These are phyloP conservation scores for Piper longum DNA, from an alignment of 164 flowering plant genomes.

Conservation along the genomic window DNA sequence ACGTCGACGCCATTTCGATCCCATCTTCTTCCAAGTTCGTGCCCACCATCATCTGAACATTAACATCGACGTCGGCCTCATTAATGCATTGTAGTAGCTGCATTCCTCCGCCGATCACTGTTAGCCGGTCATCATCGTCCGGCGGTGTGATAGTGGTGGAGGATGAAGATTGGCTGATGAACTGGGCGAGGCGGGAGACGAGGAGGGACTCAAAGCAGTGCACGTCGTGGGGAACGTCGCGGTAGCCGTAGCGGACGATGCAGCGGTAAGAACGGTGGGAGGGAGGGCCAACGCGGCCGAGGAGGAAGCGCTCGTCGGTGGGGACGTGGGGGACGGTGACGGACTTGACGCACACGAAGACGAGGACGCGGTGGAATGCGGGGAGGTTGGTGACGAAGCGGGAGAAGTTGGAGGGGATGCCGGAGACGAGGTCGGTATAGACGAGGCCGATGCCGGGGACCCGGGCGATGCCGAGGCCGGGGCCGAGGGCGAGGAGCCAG, in stretches of 20 bases:
- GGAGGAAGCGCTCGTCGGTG: conserved; percentile 63
- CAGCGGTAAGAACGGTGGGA: conserved; percentile 75
- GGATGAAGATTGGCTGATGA: conserved; percentile 48
- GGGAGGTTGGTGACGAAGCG: conserved; percentile 93
- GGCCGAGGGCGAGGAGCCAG: conserved; percentile 85
- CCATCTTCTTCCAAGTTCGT: conserved; percentile 20
- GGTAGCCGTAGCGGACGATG: conserved; percentile 84
- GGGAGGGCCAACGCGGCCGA: conserved; percentile 81
- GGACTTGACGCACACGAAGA: conserved; percentile 71
- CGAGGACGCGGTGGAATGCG: conserved; percentile 73
- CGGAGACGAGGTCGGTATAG: conserved; percentile 71
- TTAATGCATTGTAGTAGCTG: no score
- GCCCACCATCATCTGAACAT: conserved; percentile 6
- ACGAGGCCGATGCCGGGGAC: conserved; percentile 88
- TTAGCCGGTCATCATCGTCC: conserved; percentile 31
- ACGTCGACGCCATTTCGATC: conserved; percentile 42
- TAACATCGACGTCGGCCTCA: conserved; percentile 20
- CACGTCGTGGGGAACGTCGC: conserved; percentile 81
- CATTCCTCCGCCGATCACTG: conserved; percentile 37
- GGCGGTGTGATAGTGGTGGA: conserved; percentile 15
- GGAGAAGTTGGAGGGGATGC: conserved; percentile 88
- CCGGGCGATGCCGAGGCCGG: conserved; percentile 75
- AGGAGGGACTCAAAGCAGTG: conserved; percentile 76
- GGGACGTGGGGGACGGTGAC: conserved; percentile 78
- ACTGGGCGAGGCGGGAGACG: conserved; percentile 43